A percentile compares a stretch with the other conserved stretches of the same genome.
Conservation (phyloP, 1,284 basidiomycete species). For the Takashimella tepidaria region DNA sequence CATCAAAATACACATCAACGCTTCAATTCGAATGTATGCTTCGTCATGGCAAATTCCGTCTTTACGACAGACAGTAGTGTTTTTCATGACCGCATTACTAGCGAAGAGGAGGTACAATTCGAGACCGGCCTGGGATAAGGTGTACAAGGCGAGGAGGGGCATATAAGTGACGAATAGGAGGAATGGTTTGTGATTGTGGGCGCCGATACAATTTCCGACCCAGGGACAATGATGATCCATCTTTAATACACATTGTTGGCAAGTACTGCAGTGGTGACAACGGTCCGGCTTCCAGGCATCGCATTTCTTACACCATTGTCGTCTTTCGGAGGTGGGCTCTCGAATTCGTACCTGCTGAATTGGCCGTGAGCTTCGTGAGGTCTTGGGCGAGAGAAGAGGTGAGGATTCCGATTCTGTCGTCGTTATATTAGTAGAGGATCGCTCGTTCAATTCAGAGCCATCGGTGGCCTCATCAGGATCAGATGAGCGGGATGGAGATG, state of each 20-base stretch:
- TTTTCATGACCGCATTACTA: slow-evolving; percentile 34
- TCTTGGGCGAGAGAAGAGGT: not conserved
- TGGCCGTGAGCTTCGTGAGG: too few relatives aligned
- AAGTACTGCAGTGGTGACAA: slow-evolving; percentile 73
- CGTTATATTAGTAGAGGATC: too few relatives aligned
- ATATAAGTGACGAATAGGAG: slow-evolving; percentile 70
- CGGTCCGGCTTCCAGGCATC: slow-evolving; percentile 64
- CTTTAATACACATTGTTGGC: slow-evolving; percentile 73
- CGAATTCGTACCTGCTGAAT: slow-evolving; percentile 1
- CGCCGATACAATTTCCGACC: slow-evolving; percentile 77
- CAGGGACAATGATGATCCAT: slow-evolving; percentile 83
- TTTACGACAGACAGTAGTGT: not conserved
- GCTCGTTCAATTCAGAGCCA: slow-evolving; percentile 35
- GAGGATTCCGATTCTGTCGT: too few relatives aligned
- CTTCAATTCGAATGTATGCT: slow-evolving; percentile 45
- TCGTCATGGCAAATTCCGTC: not conserved
- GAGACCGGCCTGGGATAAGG: slow-evolving; percentile 55
- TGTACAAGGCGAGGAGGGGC: slow-evolving; percentile 61
- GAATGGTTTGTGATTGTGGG: slow-evolving; percentile 79
- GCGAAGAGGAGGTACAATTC: slow-evolving; percentile 65
- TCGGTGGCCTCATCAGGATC: too few relatives aligned
- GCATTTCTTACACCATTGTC: slow-evolving; percentile 47
- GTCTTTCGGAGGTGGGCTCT: slow-evolving; percentile 5
- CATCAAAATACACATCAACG: slow-evolving; percentile 66
- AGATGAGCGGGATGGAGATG: not conserved